Conservation (phyloP, 768 basidiomycete species). For the Leccinum uliginosum region DNA sequence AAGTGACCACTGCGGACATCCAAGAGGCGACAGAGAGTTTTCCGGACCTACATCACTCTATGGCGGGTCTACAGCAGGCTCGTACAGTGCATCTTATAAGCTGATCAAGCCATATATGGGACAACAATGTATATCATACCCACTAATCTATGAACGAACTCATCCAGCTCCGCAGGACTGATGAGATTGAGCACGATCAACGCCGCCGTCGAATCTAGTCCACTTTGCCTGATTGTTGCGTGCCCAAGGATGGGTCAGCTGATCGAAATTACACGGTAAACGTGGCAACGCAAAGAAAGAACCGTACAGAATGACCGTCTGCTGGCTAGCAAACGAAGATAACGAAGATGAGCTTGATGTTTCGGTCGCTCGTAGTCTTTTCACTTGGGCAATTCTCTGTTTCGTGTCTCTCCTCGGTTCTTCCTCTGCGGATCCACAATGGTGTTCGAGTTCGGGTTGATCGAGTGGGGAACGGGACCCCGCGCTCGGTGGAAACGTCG, state of each 20-base stretch:
- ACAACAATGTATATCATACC: no score
- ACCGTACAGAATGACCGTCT: conserved; percentile 76
- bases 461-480: conserved; percentile 52
- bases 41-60: no score
- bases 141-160: no score
- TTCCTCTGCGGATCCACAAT: conserved; percentile 55
- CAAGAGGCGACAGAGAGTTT: no score
- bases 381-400: conserved; percentile 82
- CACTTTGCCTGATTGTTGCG: conserved; percentile 81
- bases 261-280: background rate
- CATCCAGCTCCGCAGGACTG: conserved; percentile 82
- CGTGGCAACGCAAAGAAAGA: background rate
- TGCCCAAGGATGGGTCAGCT: conserved; percentile 86
- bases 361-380: conserved; percentile 74
- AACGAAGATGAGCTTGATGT: conserved; percentile 95
- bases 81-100: no score
- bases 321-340: conserved; percentile 84
- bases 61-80: no score
- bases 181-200: no score
- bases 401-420: conserved; percentile 72
- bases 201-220: conserved; percentile 43
- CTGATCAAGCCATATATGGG: no score
- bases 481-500: conserved; percentile 70
- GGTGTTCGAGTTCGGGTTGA: conserved; percentile 46
- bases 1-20: no score